Percentiles rank a stretch among this genome's conserved stretches.
Evolutionary conservation across 257 asterid species (phyloP).

Genomic region (Nicotiana tomentosiformis): DNA sequence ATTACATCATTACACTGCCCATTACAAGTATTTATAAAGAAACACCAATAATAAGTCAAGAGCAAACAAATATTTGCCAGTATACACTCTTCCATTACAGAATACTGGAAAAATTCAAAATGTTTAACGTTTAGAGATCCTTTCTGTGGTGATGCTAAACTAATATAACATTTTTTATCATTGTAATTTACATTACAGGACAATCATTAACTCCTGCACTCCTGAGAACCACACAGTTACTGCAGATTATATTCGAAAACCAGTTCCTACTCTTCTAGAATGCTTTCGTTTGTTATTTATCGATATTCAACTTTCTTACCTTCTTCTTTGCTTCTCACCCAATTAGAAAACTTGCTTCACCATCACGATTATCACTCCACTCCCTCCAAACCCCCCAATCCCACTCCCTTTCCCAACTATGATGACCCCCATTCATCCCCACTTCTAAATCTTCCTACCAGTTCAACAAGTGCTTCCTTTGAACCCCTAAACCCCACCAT

Average conservation of each 20-base stretch:
- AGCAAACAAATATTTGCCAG: neutral
- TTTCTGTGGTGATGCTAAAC: neutral
- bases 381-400: constrained; percentile 9
- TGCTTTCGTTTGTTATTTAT: constrained; percentile 36
- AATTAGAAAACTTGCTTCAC: constrained; percentile 23
- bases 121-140: neutral
- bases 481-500: constrained; percentile 25
- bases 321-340: constrained; percentile 26
- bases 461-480: constrained; percentile 16
- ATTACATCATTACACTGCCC: too few relatives aligned
- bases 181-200: neutral
- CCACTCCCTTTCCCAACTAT: constrained; percentile 16
- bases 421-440: constrained; percentile 13
- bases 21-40: too few relatives aligned
- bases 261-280: constrained; percentile 11
- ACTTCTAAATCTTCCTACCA: constrained; percentile 15
- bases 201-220: neutral
- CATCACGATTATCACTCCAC: constrained; percentile 11
- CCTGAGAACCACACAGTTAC: neutral
- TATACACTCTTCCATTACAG: neutral
- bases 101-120: neutral
- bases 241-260: neutral
- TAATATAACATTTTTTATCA: neutral
- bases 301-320: constrained; percentile 22
- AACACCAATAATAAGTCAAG: neutral